Conservation (phyloP, 2,329 filamentous ascomycete genomes). For the Penicillium sp. region DNA sequence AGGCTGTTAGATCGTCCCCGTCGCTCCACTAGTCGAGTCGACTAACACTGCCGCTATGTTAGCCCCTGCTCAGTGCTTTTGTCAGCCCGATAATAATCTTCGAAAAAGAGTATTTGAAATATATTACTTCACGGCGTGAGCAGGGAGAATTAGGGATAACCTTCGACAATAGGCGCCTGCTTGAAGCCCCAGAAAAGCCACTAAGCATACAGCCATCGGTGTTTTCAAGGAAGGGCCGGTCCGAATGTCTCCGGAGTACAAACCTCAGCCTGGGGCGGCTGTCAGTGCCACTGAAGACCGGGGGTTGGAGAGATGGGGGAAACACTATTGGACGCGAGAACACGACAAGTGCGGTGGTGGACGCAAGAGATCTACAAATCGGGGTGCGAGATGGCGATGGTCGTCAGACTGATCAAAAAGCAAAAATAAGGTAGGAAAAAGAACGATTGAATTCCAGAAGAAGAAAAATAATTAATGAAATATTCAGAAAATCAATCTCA, state of each 20-base stretch:
- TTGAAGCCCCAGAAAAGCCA: conserved; percentile 11
- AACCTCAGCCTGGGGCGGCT: conserved; percentile 15
- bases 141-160: background rate
- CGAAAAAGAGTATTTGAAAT: conserved; percentile 9
- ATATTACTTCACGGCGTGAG: background rate
- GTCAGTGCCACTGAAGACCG: conserved; percentile 12
- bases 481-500: conserved; percentile 2
- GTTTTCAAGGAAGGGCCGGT: conserved; percentile 14
- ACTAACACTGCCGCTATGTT: conserved; percentile 14
- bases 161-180: background rate
- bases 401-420: conserved; percentile 8
- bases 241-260: conserved; percentile 13
- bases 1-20: conserved; percentile 19
- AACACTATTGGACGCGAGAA: background rate
- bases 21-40: conserved; percentile 21
- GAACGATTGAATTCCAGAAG: background rate
- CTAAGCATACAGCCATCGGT: conserved; percentile 21
- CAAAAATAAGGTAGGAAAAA: conserved; percentile 11
- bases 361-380: conserved; percentile 25
- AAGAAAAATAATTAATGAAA: conserved; percentile 2
- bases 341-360: background rate
- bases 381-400: conserved; percentile 14
- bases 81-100: conserved; percentile 8
- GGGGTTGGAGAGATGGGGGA: conserved; percentile 6
- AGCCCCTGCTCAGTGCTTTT: conserved; percentile 22